Evolutionary conservation across 495 filamentous ascomycete genomes (phyloP), one percentile per base, ranked within the genome.

Genomic region (Cenococcum geophilum): DNA sequence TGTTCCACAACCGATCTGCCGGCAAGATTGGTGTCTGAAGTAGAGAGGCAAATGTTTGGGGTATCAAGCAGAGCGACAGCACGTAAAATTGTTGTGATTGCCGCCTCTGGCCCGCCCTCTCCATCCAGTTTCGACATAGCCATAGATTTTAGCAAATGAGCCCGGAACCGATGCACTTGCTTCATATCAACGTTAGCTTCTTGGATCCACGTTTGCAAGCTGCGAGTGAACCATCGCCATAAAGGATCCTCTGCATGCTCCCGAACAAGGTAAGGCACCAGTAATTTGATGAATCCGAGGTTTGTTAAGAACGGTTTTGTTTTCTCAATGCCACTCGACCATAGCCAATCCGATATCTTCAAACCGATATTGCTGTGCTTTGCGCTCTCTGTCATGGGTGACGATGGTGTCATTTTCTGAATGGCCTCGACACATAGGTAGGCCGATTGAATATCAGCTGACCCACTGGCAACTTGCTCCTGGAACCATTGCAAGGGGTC

Each of bases 401-500:
- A 25, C 20, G 20, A 23, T 27, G 23, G 49, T 1, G 49, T 9
- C 25, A 16, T 52, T 25, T 3, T 2, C 49, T 32, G n/a, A 34
- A 37, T 10, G 9, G 32, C 53, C 16, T 37, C 32, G 1, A 21
- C 5, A 40, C 40, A 58, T 5, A 58, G 23, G n/a, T 25, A 23
- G 18, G 55, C 55, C 22, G 16, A 47, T n/a, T 45, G 4, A 21
- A 48, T 45, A 27, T 21, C 21, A 47, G 42, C 55, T 20, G 36
- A 27, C n/a, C 55, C 65, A n/a, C 20, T 23, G 0, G 65, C 65
- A 14, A 60, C 57, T 9, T 61, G 57, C 36, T 60, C 55, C 10
- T 55, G 18, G 27, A 68, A 68, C 65, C 65, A 68, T 51, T 32
- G 32, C 47, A 62, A 11, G 16, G 65, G 65, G 42, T 68, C 54